A percentile compares a stretch with the other conserved stretches of the same genome.
phyloP scores from a whole-genome alignment of 176 grass and related monocot genomes.

The Chrysopogon serrulatus region DNA sequence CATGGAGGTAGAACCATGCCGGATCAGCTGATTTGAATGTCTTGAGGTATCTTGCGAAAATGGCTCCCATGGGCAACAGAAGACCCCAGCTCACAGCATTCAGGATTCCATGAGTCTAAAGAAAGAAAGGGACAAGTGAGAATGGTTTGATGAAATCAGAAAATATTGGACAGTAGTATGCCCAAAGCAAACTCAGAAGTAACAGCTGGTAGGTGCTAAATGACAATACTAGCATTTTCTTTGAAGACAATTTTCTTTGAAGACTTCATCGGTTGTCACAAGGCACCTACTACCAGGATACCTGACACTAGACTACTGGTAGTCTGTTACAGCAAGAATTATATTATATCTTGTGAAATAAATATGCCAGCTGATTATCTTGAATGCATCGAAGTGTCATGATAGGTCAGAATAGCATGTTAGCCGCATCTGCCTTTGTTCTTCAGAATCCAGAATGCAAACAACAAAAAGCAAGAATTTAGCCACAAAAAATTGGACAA shows the following conservation, averaged over 20 bases:
- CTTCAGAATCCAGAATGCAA: not conserved
- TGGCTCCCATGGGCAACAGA: slow-evolving; percentile 67
- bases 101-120: slow-evolving; percentile 74
- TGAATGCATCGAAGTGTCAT: not conserved
- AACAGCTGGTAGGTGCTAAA: not conserved
- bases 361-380: not conserved
- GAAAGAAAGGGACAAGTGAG: not conserved
- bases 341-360: not conserved
- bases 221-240: not conserved
- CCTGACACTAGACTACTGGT: not conserved
- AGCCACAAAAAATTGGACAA: not conserved
- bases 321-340: not conserved
- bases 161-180: not conserved
- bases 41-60: slow-evolving; percentile 71
- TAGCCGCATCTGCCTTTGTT: not conserved
- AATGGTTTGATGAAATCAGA: not conserved
- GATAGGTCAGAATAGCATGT: not conserved
- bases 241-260: not conserved
- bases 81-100: slow-evolving; percentile 89
- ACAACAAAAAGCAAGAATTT: not conserved
- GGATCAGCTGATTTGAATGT: slow-evolving; percentile 72
- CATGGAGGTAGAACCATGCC: slow-evolving; percentile 86
- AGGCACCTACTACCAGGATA: not conserved
- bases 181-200: not conserved
- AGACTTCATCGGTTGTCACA: not conserved